These are phyloP conservation scores for Boletellus deceptivus DNA, from an alignment of 1,284 basidiomycete species.

Conservation along the genomic window DNA sequence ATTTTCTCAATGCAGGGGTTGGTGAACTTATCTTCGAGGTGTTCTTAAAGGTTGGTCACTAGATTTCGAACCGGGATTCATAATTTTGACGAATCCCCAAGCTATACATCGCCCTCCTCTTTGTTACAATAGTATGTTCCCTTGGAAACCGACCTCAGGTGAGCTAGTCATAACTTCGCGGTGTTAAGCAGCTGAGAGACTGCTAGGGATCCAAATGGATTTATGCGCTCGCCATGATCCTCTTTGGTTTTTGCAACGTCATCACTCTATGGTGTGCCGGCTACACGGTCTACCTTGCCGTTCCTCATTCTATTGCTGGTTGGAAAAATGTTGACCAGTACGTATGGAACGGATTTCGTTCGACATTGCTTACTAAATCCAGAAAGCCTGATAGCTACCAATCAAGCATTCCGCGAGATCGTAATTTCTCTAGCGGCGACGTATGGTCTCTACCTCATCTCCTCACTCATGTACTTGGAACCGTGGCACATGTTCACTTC, in stretches of 20 bases:
- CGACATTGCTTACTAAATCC: slow-evolving; percentile 11
- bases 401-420: slow-evolving; percentile 77
- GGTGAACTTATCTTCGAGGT: slow-evolving; percentile 78
- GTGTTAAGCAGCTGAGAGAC: slow-evolving; percentile 1
- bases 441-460: slow-evolving; percentile 86
- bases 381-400: slow-evolving; percentile 56
- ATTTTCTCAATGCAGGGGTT: slow-evolving; percentile 68
- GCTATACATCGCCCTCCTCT: slow-evolving; percentile 74
- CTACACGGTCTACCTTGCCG: slow-evolving; percentile 82
- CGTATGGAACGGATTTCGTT: slow-evolving; percentile 24
- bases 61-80: background rate
- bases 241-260: slow-evolving; percentile 73
- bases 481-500: slow-evolving; percentile 96
- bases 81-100: slow-evolving; percentile 24
- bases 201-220: slow-evolving; percentile 77
- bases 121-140: slow-evolving; percentile 76
- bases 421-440: slow-evolving; percentile 80
- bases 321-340: slow-evolving; percentile 71
- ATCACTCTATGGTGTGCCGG: slow-evolving; percentile 87
- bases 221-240: slow-evolving; percentile 69
- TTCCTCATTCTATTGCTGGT: slow-evolving; percentile 68
- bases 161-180: slow-evolving; percentile 13
- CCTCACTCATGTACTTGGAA: slow-evolving; percentile 84
- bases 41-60: slow-evolving; percentile 62
- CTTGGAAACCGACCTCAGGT: slow-evolving; percentile 85